phyloP scores from a whole-genome alignment of 2,329 filamentous ascomycete species.

The Alternaria consortialis region DNA sequence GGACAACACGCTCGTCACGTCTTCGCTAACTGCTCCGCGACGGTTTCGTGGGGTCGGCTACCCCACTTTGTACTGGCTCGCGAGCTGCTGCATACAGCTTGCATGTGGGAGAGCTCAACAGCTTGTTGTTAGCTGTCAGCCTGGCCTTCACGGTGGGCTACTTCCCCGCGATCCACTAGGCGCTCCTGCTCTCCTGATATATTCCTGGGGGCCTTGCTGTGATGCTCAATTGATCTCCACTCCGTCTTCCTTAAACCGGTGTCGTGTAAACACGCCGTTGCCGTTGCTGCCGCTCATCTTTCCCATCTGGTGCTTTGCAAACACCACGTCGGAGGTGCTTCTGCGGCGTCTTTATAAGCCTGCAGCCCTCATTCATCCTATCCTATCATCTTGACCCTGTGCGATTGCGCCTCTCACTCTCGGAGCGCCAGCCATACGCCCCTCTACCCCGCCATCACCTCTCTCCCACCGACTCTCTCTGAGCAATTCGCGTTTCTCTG shows the following conservation, averaged over 20 bases:
- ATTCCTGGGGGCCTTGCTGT: neutral
- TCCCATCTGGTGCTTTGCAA: neutral
- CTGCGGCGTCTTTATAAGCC: conserved; percentile 10
- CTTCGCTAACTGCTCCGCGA: conserved; percentile 20
- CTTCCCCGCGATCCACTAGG: conserved; percentile 12
- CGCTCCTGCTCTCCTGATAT: conserved; percentile 16
- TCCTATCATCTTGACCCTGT: conserved; percentile 4
- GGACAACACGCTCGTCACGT: conserved; percentile 15
- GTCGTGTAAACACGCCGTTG: conserved; percentile 8
- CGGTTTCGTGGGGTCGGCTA: conserved; percentile 25
- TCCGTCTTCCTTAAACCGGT: neutral
- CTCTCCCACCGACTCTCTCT: conserved; percentile 35
- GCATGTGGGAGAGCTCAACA: conserved; percentile 36
- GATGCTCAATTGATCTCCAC: neutral
- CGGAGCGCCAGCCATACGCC: conserved; percentile 12
- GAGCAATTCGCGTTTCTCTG: conserved; percentile 33
- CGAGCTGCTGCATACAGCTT: conserved; percentile 31
- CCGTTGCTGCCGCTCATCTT: conserved; percentile 6
- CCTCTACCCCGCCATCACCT: conserved; percentile 40
- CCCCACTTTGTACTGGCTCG: conserved; percentile 36
- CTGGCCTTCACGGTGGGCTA: conserved; percentile 1
- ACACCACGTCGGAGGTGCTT: conserved; percentile 5
- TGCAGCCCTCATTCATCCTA: conserved; percentile 5
- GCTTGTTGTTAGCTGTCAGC: conserved; percentile 28
- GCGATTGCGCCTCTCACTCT: conserved; percentile 15